These are phyloP conservation scores for Xylaria arbuscula DNA, from an alignment of 2,329 filamentous ascomycete species.

Conservation along the genomic window DNA sequence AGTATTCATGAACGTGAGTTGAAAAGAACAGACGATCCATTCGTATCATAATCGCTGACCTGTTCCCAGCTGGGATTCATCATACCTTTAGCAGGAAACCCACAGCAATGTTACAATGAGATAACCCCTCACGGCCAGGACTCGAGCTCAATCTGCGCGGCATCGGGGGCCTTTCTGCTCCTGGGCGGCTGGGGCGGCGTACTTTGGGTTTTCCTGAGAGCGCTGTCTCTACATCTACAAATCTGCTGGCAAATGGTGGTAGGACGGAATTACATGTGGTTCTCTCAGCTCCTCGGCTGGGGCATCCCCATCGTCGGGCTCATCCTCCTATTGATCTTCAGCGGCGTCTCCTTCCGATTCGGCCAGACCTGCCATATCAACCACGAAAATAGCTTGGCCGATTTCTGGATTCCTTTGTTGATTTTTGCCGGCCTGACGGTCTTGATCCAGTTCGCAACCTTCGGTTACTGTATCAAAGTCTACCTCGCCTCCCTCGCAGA, in stretches of 20 bases:
- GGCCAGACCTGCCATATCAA: conserved; percentile 95
- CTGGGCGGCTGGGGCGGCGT: conserved; percentile 86
- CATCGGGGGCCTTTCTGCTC: conserved; percentile 86
- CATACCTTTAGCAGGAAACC: conserved; percentile 81
- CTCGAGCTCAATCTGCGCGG: conserved; percentile 82
- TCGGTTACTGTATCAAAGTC: conserved; percentile 91
- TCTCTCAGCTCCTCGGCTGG: conserved; percentile 83
- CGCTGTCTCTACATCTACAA: conserved; percentile 92
- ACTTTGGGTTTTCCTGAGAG: conserved; percentile 91
- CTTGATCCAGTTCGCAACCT: conserved; percentile 76
- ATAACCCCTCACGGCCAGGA: conserved; percentile 97
- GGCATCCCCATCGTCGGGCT: conserved; percentile 82
- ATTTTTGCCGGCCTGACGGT: conserved; percentile 72
- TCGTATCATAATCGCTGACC: conserved; percentile 9
- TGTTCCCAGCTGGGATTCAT: conserved; percentile 78
- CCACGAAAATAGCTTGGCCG: conserved; percentile 81
- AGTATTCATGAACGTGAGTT: conserved; percentile 80
- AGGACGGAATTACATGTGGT: conserved; percentile 89
- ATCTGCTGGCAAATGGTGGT: conserved; percentile 97
- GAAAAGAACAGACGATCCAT: neutral
- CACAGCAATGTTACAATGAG: conserved; percentile 84
- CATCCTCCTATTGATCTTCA: conserved; percentile 80
- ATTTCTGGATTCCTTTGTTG: conserved; percentile 89
- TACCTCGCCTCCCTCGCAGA: conserved; percentile 88
- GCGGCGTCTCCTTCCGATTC: conserved; percentile 94